These are phyloP conservation scores for Drosera capensis DNA, from an alignment of 148 eudicot genomes.

Conservation along the genomic window DNA sequence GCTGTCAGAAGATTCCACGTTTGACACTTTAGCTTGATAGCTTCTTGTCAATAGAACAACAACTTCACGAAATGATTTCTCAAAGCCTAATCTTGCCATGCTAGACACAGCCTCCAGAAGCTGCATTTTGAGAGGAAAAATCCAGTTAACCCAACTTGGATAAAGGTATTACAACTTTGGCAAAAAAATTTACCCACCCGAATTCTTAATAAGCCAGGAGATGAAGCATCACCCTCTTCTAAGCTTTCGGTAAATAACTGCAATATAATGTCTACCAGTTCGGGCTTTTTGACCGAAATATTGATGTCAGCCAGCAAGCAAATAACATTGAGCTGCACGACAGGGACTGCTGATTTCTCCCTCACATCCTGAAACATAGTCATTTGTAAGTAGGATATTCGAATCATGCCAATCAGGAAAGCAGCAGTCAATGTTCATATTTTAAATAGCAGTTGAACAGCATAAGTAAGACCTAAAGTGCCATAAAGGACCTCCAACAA, in stretches of 20 bases:
- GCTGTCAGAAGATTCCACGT: conserved; percentile 83
- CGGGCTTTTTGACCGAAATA: conserved; percentile 67
- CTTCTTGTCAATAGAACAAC: conserved; percentile 88
- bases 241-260: conserved; percentile 80
- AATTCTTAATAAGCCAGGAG: conserved; percentile 75
- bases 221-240: conserved; percentile 94
- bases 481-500: no score
- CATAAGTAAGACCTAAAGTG: no score
- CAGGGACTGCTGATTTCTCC: conserved; percentile 61
- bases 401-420: not conserved
- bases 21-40: conserved; percentile 71
- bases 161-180: no score
- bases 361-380: conserved; percentile 39
- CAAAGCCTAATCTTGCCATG: conserved; percentile 95
- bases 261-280: conserved; percentile 86
- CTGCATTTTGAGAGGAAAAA: conserved; percentile 48
- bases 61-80: conserved; percentile 92
- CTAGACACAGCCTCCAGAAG: conserved; percentile 98
- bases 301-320: conserved; percentile 79
- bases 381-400: not conserved
- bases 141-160: no score
- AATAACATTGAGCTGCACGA: conserved; percentile 70
- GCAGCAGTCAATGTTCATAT: not conserved
- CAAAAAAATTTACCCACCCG: conserved; percentile 38
- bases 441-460: no score